Evolutionary conservation across 306 rosid genomes (phyloP).

Genomic region (Cyamopsis tetragonoloba): DNA sequence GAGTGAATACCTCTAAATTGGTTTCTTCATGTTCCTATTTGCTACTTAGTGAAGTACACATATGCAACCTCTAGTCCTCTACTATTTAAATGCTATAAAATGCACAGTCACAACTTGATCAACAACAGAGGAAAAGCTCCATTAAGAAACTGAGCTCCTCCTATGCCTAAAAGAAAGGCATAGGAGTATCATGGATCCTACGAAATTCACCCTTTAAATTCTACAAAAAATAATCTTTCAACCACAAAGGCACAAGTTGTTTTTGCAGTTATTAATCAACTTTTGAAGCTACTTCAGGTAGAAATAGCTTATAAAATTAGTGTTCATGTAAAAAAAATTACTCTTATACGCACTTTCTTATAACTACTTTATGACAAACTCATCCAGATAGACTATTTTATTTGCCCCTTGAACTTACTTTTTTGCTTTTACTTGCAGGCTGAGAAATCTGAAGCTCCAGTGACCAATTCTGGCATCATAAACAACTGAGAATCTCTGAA

Average conservation of each 20-base stretch:
- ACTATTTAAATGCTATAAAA: too few relatives aligned
- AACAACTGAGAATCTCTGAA: slow-evolving; percentile 16
- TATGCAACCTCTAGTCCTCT: not conserved
- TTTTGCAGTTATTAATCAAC: not conserved
- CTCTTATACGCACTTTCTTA: too few relatives aligned
- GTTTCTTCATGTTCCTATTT: not conserved
- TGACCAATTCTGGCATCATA: slow-evolving; percentile 28
- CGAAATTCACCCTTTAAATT: not conserved
- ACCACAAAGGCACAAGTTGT: not conserved
- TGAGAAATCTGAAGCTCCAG: slow-evolving; percentile 54
- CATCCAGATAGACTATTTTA: too few relatives aligned
- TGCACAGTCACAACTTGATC: too few relatives aligned
- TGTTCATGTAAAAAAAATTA: too few relatives aligned
- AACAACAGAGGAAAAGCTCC: too few relatives aligned
- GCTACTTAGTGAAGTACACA: not conserved
- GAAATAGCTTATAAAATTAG: too few relatives aligned
- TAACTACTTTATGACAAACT: too few relatives aligned
- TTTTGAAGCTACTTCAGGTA: too few relatives aligned
- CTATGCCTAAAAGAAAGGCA: too few relatives aligned
- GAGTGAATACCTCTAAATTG: not conserved
- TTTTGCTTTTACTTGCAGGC: slow-evolving; percentile 41
- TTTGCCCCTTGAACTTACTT: not conserved
- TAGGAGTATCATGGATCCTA: too few relatives aligned
- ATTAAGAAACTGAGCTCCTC: too few relatives aligned
- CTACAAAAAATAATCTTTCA: not conserved